A percentile compares a stretch with the other conserved stretches of the same genome.
Evolutionary conservation across 768 basidiomycete species (phyloP).

Genomic region (Xerocomellus chrysenteron): DNA sequence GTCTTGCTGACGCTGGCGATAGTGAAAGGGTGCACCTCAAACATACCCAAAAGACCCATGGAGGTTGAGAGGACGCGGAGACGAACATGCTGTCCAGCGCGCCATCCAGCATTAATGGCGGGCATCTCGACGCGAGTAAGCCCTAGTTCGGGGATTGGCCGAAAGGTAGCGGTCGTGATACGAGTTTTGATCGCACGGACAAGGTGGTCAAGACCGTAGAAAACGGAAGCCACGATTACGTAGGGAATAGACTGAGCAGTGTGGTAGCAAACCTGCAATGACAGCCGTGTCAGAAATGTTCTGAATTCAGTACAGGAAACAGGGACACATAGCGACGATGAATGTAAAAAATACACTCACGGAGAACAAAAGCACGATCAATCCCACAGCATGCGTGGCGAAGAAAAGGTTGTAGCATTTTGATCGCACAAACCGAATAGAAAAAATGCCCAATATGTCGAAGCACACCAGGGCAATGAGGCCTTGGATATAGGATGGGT

Average conservation of each 20-base stretch:
- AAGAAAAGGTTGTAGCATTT: slow-evolving; percentile 66
- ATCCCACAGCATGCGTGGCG: slow-evolving; percentile 56
- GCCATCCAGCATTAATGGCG: slow-evolving; percentile 68
- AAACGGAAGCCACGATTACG: slow-evolving; percentile 44
- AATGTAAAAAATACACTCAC: slow-evolving; percentile 36
- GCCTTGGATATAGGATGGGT: slow-evolving; percentile 46
- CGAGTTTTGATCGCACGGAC: slow-evolving; percentile 68
- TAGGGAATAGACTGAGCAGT: slow-evolving; percentile 50
- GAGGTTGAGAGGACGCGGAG: slow-evolving; percentile 58
- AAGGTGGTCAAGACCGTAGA: slow-evolving; percentile 61
- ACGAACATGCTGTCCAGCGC: slow-evolving; percentile 81
- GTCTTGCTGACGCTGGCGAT: slow-evolving; percentile 63
- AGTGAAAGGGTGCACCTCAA: slow-evolving; percentile 79
- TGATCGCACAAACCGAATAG: slow-evolving; percentile 52
- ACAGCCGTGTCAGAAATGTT: not conserved
- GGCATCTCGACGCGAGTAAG: slow-evolving; percentile 67
- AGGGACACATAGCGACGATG: too few species aligned
- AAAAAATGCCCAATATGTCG: slow-evolving; percentile 61
- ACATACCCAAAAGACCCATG: slow-evolving; percentile 55
- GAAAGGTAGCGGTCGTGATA: slow-evolving; percentile 55
- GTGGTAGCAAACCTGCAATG: slow-evolving; percentile 51
- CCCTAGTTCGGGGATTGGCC: slow-evolving; percentile 59
- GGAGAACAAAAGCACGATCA: slow-evolving; percentile 54
- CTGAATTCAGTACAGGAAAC: too few species aligned
- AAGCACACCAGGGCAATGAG: slow-evolving; percentile 46